Evolutionary conservation across 805 yeast species (phyloP).

Genomic region (Candida dendrica): DNA sequence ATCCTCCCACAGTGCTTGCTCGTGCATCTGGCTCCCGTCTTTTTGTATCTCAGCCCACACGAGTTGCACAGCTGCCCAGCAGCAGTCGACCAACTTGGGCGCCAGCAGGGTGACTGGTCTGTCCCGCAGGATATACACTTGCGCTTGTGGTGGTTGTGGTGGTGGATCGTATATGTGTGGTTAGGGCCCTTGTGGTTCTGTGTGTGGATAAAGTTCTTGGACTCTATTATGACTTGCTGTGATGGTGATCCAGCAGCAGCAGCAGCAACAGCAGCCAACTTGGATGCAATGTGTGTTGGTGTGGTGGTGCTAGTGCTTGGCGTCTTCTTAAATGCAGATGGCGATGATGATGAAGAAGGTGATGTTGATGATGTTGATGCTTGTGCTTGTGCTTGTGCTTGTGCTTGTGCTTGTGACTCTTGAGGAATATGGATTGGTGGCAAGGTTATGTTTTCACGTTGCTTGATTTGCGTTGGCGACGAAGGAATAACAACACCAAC

Average conservation of each 20-base stretch:
- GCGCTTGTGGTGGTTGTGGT: slow-evolving; percentile 29
- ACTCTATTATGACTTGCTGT: slow-evolving; percentile 9
- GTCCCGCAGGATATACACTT: slow-evolving; percentile 87
- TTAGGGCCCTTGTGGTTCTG: slow-evolving; percentile 20
- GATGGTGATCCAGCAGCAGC: slow-evolving; percentile 11
- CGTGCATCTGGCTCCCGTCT: slow-evolving; percentile 86
- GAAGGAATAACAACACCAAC: neutral
- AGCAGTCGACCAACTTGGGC: slow-evolving; percentile 89
- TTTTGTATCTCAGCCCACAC: slow-evolving; percentile 90
- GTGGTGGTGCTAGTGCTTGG: neutral
- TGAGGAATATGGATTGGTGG: neutral
- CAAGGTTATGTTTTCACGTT: neutral
- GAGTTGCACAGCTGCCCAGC: slow-evolving; percentile 97
- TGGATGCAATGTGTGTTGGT: neutral
- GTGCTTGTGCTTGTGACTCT: neutral
- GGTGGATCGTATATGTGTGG: slow-evolving; percentile 22
- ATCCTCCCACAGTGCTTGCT: slow-evolving; percentile 71
- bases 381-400: neutral
- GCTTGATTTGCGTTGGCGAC: slow-evolving; percentile 1
- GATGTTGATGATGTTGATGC: slow-evolving; percentile 4
- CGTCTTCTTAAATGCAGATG: slow-evolving; percentile 3
- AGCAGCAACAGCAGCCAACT: neutral
- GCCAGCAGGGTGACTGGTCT: slow-evolving; percentile 94
- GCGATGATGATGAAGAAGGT: slow-evolving; percentile 4
- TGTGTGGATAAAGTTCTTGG: slow-evolving; percentile 18